A percentile compares a stretch with the other conserved stretches of the same genome.
phyloP scores from a whole-genome alignment of 805 yeast species.

The Zygoascus ofunaensis region DNA sequence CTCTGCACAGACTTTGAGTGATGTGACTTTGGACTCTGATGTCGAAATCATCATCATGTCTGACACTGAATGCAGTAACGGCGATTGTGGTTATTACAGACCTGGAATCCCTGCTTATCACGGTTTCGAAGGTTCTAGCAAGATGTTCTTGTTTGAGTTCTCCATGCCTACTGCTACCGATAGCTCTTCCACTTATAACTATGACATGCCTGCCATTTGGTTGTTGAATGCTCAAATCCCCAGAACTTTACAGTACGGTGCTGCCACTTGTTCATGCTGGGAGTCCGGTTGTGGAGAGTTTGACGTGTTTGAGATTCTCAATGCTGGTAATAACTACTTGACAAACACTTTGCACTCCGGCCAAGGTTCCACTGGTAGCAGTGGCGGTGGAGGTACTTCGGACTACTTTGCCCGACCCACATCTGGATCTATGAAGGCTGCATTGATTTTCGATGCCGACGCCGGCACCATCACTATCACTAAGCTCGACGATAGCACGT shows the following conservation, averaged over 20 bases:
- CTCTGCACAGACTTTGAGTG: slow-evolving; percentile 56
- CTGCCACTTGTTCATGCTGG: slow-evolving; percentile 88
- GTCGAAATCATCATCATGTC: slow-evolving; percentile 78
- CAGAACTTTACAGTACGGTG: slow-evolving; percentile 92
- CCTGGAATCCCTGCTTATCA: slow-evolving; percentile 83
- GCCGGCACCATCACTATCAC: slow-evolving; percentile 14
- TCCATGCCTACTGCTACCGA: slow-evolving; percentile 70
- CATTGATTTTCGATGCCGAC: slow-evolving; percentile 58
- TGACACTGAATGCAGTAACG: slow-evolving; percentile 32
- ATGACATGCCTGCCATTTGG: slow-evolving; percentile 98
- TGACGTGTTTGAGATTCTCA: slow-evolving; percentile 76
- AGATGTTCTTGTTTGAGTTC: slow-evolving; percentile 90
- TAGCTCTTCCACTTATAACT: slow-evolving; percentile 30
- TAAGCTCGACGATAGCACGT: slow-evolving; percentile 12
- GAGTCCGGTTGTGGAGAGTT: slow-evolving; percentile 94
- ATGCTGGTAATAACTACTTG: slow-evolving; percentile 64
- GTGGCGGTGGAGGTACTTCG: slow-evolving; percentile 73
- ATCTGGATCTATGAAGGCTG: slow-evolving; percentile 70
- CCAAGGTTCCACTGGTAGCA: slow-evolving; percentile 49
- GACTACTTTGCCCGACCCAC: slow-evolving; percentile 88
- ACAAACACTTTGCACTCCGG: slow-evolving; percentile 77
- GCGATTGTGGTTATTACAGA: slow-evolving; percentile 79
- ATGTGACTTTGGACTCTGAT: slow-evolving; percentile 62
- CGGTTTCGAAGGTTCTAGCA: slow-evolving; percentile 78
- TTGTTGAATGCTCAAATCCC: slow-evolving; percentile 91